Conservation (phyloP, 2,329 filamentous ascomycete genomes). For the Pyrenophora teres region DNA sequence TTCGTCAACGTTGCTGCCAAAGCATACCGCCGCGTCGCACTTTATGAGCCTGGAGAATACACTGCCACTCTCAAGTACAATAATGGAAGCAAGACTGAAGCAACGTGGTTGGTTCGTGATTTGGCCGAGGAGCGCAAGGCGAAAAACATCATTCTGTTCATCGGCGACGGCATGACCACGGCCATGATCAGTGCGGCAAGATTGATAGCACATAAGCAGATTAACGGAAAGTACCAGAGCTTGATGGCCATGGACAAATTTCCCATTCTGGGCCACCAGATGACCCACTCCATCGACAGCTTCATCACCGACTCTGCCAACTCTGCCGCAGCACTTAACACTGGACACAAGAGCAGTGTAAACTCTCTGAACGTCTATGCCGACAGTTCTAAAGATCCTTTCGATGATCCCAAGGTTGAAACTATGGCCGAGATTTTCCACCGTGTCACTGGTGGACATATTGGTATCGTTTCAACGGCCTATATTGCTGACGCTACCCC, state of each 20-base stretch:
- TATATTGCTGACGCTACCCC: constrained; percentile 82
- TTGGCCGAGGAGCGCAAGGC: constrained; percentile 71
- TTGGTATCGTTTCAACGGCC: constrained; percentile 75
- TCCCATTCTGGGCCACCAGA: constrained; percentile 83
- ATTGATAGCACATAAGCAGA: constrained; percentile 77
- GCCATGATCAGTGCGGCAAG: constrained; percentile 83
- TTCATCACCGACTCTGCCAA: constrained; percentile 90
- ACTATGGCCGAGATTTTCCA: constrained; percentile 79
- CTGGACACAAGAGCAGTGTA: constrained; percentile 81
- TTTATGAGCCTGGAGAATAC: constrained; percentile 81
- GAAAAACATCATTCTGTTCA: constrained; percentile 86
- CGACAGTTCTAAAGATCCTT: constrained; percentile 72
- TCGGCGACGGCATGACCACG: constrained; percentile 69
- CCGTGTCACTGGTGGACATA: constrained; percentile 66
- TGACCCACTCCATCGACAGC: constrained; percentile 82
- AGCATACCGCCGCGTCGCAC: constrained; percentile 73
- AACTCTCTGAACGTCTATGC: constrained; percentile 82
- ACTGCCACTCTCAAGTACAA: constrained; percentile 77
- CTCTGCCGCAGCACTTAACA: constrained; percentile 79
- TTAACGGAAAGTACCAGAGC: constrained; percentile 83
- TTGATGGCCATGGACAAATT: constrained; percentile 80
- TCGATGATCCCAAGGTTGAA: constrained; percentile 87
- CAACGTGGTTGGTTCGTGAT: constrained; percentile 77
- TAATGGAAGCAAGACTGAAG: constrained; percentile 70
- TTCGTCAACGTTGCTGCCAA: constrained; percentile 81